phyloP scores from a whole-genome alignment of 2,329 filamentous ascomycete species.

The Fusarium multiceps region DNA sequence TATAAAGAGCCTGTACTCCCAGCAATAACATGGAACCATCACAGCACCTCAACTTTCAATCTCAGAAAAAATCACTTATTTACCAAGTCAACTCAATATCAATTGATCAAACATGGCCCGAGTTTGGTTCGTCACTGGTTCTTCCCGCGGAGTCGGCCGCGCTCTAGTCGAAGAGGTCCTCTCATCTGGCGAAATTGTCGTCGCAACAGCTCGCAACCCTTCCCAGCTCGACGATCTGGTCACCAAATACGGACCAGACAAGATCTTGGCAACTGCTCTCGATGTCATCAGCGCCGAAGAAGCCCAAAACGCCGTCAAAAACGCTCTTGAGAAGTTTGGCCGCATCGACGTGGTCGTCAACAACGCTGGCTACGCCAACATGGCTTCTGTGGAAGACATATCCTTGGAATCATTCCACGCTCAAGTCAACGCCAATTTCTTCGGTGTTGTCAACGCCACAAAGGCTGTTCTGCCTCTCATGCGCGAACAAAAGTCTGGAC shows the following conservation, averaged over 20 bases:
- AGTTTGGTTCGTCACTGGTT: constrained; percentile 62
- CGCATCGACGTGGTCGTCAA: constrained; percentile 70
- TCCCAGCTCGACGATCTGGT: constrained; percentile 50
- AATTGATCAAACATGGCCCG: constrained; percentile 35
- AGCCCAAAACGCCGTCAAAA: constrained; percentile 52
- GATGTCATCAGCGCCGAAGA: constrained; percentile 60
- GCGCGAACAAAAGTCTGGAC: constrained; percentile 45
- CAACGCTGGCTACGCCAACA: constrained; percentile 69
- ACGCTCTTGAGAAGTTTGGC: constrained; percentile 59
- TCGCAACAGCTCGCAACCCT: constrained; percentile 58
- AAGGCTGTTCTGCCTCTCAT: constrained; percentile 53
- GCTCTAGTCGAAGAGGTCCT: constrained; percentile 55
- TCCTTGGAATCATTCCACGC: constrained; percentile 59
- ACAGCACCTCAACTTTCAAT: no score
- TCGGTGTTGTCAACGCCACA: constrained; percentile 66
- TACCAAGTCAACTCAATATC: not conserved
- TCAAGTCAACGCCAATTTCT: constrained; percentile 71
- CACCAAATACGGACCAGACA: constrained; percentile 53
- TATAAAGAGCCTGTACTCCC: not conserved
- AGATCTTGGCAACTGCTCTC: constrained; percentile 61
- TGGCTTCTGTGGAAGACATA: constrained; percentile 64
- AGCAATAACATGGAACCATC: not conserved
- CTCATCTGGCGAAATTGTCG: constrained; percentile 54
- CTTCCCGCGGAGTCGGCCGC: constrained; percentile 60
- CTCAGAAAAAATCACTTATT: no score